These are phyloP conservation scores for Aspergillus candidus DNA, from an alignment of 2,329 filamentous ascomycete genomes.

Conservation along the genomic window DNA sequence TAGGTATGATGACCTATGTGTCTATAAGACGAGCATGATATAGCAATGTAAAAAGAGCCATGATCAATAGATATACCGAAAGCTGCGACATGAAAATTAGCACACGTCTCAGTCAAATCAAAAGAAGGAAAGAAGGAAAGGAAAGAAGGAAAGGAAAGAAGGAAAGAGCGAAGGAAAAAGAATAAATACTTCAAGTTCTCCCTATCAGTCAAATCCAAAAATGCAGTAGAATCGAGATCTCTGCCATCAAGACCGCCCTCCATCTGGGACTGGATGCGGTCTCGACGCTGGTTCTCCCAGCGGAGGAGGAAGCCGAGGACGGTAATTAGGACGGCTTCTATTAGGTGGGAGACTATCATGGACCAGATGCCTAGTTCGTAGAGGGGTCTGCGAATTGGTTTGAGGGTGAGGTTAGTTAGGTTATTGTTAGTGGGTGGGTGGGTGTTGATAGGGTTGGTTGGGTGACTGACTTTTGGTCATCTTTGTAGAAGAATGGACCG, in stretches of 20 bases:
- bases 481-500: conserved; percentile 58
- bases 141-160: not conserved
- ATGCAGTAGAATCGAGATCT: conserved; percentile 47
- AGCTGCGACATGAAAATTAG: conserved; percentile 4
- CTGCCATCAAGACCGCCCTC: conserved; percentile 43
- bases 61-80: conserved; percentile 17
- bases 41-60: no score
- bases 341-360: conserved; percentile 50
- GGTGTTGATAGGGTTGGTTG: not conserved
- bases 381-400: conserved; percentile 28
- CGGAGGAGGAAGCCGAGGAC: conserved; percentile 44
- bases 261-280: conserved; percentile 43
- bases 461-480: conserved; percentile 40
- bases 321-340: conserved; percentile 46
- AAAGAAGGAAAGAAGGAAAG: not conserved
- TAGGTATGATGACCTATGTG: no score
- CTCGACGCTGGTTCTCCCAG: conserved; percentile 46
- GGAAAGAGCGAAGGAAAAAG: not conserved
- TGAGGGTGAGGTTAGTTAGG: conserved; percentile 12
- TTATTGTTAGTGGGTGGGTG: not conserved
- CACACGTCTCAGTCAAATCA: not conserved
- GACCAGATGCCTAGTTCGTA: conserved; percentile 52
- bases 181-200: conserved; percentile 45
- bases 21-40: no score
- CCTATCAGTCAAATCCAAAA: conserved; percentile 49